Evolutionary conservation across 1,284 basidiomycete genomes (phyloP), one percentile per base, ranked within the genome.

Genomic region (Ganoderma meredithae): DNA sequence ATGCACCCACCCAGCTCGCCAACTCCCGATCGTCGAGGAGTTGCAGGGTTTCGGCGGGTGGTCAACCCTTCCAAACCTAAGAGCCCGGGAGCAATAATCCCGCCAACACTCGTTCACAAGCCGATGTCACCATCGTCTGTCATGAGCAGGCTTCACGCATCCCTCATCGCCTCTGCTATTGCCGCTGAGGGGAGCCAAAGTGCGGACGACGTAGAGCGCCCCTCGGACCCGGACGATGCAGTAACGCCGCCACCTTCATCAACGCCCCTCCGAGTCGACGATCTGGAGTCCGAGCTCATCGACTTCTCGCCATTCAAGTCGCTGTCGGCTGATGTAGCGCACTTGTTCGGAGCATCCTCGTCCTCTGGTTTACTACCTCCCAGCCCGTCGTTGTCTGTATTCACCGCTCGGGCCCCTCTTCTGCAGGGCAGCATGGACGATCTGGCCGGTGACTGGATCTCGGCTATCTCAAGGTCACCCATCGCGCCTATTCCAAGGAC

Each of bases 1-100:
- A 73, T 83, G 19, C 65, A 61, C 31, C 67, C 67, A 13, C 85
- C 86, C 19, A 76, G 80, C 10, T 89, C 88, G n/a, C 88, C 89
- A 8, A 86, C 85, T 13, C 76, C 84, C 55, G 80, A 81, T 65
- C 79, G 77, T 71, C 79, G 72, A 67, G 79, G 58, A 27, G n/a
- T 40, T 8, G 15, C 58, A 13, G 58, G 36, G 19, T 7, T 40
- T 19, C 41, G 49, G 41, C 64, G 60, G 33, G 27, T 27, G 39
- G 3, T 39, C 10, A 41, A 39, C n/a, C 41, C 39, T 12, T 25
- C 58, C 3, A 60, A 60, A n/a, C 22, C 39, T 3, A 40, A 40
- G 22, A 60, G 58, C 3, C 39, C 58, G 6, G 25, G 44, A 22
- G 9, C 44, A n/a, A 22, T 44, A 41, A 41, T 17, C 22, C 27